phyloP scores from a whole-genome alignment of 2,329 filamentous ascomycete species.

The Paecilomyces sp. region DNA sequence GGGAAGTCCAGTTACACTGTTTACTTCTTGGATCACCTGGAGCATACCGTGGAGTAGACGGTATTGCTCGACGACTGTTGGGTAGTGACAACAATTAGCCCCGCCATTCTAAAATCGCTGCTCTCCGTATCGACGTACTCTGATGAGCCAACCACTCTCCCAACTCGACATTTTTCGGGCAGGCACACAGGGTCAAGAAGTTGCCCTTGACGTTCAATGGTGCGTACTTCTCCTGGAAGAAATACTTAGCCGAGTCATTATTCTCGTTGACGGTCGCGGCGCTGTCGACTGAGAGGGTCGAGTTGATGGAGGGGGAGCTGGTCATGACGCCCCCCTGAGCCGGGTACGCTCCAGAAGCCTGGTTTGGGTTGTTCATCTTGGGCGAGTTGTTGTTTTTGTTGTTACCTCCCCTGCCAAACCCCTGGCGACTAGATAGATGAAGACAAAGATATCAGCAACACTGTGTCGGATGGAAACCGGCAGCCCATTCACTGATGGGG shows the following conservation, averaged over 20 bases:
- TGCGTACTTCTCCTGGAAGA: constrained; percentile 50
- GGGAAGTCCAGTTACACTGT: constrained; percentile 63
- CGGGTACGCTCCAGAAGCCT: constrained; percentile 19
- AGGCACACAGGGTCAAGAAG: constrained; percentile 90
- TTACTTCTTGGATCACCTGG: constrained; percentile 77
- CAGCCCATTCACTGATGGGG: background rate
- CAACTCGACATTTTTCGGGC: constrained; percentile 86
- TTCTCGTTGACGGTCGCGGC: constrained; percentile 24
- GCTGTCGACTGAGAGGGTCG: constrained; percentile 29
- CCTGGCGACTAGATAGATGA: constrained; percentile 35
- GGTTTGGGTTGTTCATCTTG: constrained; percentile 30
- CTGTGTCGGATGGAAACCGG: constrained; percentile 1
- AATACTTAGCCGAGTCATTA: constrained; percentile 41
- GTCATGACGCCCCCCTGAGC: constrained; percentile 24
- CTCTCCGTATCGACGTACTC: constrained; percentile 47
- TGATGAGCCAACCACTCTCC: constrained; percentile 96
- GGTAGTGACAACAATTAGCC: background rate
- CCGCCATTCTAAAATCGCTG: background rate
- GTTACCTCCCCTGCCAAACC: constrained; percentile 42
- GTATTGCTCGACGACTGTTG: constrained; percentile 81
- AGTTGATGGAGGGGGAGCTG: constrained; percentile 34
- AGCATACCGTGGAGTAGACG: constrained; percentile 84
- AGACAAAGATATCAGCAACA: constrained; percentile 16
- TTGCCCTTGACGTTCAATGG: constrained; percentile 93
- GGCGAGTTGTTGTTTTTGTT: constrained; percentile 31